Evolutionary conservation across 2,329 filamentous ascomycete genomes (phyloP), one percentile per base, ranked within the genome.

Genomic region (Triangularia setosa): DNA sequence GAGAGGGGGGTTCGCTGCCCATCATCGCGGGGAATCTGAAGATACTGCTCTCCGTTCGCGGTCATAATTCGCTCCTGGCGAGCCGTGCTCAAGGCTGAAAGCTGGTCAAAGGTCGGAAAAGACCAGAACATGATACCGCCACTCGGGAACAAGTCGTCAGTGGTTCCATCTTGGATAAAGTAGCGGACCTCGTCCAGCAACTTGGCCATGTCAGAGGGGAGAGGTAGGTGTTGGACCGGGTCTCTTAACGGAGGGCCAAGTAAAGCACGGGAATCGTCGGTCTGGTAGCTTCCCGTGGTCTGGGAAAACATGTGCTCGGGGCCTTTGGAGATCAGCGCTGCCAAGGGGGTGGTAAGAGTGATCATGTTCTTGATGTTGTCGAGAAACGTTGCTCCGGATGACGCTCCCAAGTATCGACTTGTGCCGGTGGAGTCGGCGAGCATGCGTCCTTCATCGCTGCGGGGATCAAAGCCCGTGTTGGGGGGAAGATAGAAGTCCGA

Each of bases 101-200:
- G 73, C 70, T 23, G 73, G 69, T 8, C 11, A 9, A 48, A 48
- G n/a, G 40, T 48, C 7, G 40, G 35, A 24, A 82, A 73, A 52
- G 77, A 78, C 79, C 80, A 84, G 75, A 78, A 83, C 68, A 79
- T 79, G 40, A 82, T 78, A 27, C 82, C 82, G 18, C 82, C 82
- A 21, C 78, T 79, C 7, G 73, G 71, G 69, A 77, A 80, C 40
- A 21, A 21, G 40, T 48, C 40, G 6, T 69, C 67, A 12, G 77
- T 78, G 64, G 73, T 75, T 28, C 78, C 80, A 54, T 83, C 80
- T 67, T 82, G 80, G 60, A 84, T 72, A 61, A 79, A 79, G 65
- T 74, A 75, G 54, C 80, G 74, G 21, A 82, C 72, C 59, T 79
- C 74, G 72, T 69, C 14, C 83, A 68, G 72, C 81, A 78, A 6